These are phyloP conservation scores for Penicillium sp. DNA, from an alignment of 2,329 filamentous ascomycete species.

Conservation along the genomic window DNA sequence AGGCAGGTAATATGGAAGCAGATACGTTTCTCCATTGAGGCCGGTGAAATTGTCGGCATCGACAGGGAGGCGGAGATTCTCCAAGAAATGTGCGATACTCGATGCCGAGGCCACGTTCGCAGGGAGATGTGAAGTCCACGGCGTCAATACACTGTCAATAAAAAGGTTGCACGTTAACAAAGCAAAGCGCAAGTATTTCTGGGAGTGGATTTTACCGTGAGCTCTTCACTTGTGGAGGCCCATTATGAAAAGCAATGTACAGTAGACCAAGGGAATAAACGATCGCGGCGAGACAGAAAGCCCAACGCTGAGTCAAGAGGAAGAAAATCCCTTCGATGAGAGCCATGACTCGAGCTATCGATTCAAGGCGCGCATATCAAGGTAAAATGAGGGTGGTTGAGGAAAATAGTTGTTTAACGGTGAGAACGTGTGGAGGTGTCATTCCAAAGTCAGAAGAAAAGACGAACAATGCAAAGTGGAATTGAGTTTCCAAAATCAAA, in stretches of 20 bases:
- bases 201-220: not conserved
- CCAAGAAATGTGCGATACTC: not conserved
- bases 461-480: not conserved
- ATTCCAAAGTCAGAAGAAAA: not conserved
- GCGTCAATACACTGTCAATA: not conserved
- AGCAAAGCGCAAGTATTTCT: no score
- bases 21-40: not conserved
- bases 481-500: not conserved
- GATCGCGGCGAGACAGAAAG: not conserved
- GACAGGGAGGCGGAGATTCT: constrained; percentile 1
- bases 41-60: constrained; percentile 4
- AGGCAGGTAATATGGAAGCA: not conserved
- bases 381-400: no score
- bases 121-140: not conserved
- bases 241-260: not conserved
- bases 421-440: not conserved
- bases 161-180: not conserved
- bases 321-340: not conserved
- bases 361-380: not conserved
- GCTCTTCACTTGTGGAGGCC: not conserved
- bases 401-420: not conserved
- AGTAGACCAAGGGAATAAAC: not conserved
- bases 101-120: not conserved
- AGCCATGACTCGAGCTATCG: not conserved
- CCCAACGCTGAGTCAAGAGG: not conserved